Conservation (phyloP, 2,329 filamentous ascomycete species). For the Hypoxylon sp. region DNA sequence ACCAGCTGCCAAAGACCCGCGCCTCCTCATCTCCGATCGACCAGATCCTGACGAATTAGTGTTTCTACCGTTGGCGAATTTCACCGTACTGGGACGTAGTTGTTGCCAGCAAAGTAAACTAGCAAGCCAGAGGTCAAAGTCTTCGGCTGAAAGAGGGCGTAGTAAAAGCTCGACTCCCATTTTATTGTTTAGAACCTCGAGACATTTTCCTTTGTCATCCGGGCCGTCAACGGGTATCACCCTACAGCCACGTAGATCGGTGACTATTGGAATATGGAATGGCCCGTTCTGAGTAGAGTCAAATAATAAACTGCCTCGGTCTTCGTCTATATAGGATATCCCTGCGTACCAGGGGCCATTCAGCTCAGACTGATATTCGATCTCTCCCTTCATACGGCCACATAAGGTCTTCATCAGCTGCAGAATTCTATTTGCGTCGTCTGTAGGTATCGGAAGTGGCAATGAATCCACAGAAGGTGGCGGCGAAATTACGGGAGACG, state of each 20-base stretch:
- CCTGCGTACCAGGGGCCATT: constrained; percentile 76
- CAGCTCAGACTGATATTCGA: constrained; percentile 77
- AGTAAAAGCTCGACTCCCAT: constrained; percentile 74
- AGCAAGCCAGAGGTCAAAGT: constrained; percentile 85
- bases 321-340: constrained; percentile 84
- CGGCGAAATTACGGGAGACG: constrained; percentile 68
- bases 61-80: constrained; percentile 64
- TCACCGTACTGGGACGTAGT: constrained; percentile 72
- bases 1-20: constrained; percentile 57
- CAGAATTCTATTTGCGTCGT: constrained; percentile 79
- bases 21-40: constrained; percentile 62
- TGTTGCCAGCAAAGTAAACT: constrained; percentile 87
- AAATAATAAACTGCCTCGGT: constrained; percentile 80
- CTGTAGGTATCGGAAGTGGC: constrained; percentile 71
- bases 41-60: constrained; percentile 55
- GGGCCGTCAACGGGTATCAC: constrained; percentile 70
- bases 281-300: constrained; percentile 77
- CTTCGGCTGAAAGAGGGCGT: constrained; percentile 73
- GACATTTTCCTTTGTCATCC: constrained; percentile 62
- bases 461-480: constrained; percentile 73
- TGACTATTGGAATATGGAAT: constrained; percentile 76
- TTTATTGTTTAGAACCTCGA: constrained; percentile 69
- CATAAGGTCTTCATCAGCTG: constrained; percentile 83
- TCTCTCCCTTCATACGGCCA: constrained; percentile 83
- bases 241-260: constrained; percentile 80